Conservation (phyloP, 352 stramenopile species). For the Thraustochytrium sp. region DNA sequence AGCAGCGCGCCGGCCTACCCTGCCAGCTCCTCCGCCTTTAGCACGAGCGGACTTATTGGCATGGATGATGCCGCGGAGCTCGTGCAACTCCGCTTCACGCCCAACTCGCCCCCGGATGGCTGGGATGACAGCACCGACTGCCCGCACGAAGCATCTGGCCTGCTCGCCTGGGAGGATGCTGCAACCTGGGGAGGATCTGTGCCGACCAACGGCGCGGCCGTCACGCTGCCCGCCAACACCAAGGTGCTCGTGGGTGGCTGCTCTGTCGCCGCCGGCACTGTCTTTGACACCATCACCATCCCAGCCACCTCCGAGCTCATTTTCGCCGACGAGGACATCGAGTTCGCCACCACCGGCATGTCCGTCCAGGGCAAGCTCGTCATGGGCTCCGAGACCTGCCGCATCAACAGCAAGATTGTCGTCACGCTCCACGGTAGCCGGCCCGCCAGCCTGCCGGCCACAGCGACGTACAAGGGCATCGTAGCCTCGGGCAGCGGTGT, state of each 20-base stretch:
- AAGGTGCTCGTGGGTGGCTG: background rate
- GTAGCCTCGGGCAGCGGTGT: constrained; percentile 32
- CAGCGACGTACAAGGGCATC: constrained; percentile 53
- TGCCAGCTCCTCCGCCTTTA: background rate
- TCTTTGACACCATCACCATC: constrained; percentile 24
- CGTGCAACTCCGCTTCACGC: background rate
- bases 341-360: constrained; percentile 44
- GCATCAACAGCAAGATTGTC: constrained; percentile 44
- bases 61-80: background rate
- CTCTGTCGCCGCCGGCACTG: background rate
- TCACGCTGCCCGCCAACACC: background rate
- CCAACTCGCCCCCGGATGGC: background rate
- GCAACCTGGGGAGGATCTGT: background rate
- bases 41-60: background rate
- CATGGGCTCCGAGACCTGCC: constrained; percentile 52
- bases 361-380: constrained; percentile 49
- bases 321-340: constrained; percentile 14
- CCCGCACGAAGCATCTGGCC: background rate
- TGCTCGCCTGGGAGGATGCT: background rate
- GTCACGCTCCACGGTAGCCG: constrained; percentile 54
- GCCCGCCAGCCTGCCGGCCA: background rate
- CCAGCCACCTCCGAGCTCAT: background rate
- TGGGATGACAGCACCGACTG: background rate
- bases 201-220: background rate
- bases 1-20: background rate